These are phyloP conservation scores for Volvox africanus DNA, from an alignment of 139 green algal genomes.

Conservation along the genomic window DNA sequence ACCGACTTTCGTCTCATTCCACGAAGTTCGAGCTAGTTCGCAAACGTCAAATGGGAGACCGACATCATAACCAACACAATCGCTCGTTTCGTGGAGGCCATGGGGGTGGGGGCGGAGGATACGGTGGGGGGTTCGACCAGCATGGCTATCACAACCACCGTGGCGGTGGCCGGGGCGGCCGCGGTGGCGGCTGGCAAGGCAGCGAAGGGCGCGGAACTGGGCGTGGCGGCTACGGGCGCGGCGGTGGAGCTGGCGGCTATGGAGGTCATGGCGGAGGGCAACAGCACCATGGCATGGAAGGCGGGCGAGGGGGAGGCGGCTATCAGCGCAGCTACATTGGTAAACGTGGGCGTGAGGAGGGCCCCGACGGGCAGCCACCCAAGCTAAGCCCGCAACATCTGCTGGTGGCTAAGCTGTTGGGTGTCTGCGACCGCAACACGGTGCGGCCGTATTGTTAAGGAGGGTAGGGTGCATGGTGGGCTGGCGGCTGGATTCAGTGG, in stretches of 20 bases:
- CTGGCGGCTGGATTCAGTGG: too few species aligned
- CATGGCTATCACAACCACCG: not conserved
- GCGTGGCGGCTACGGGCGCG: not conserved
- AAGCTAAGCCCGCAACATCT: constrained; percentile 49
- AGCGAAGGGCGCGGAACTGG: not conserved
- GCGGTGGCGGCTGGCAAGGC: not conserved
- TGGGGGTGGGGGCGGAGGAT: not conserved
- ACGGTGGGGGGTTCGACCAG: not conserved
- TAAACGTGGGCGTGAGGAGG: constrained; percentile 58
- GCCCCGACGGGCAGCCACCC: constrained; percentile 20
- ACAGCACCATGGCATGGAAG: constrained; percentile 2
- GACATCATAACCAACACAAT: constrained; percentile 1
- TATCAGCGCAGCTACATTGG: constrained; percentile 59
- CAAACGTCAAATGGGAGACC: constrained; percentile 3
- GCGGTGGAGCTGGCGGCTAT: not conserved
- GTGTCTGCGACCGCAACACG: constrained; percentile 52
- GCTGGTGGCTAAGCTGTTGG: constrained; percentile 53
- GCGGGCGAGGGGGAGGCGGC: not conserved
- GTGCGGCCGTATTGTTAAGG: not conserved
- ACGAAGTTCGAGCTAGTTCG: too few species aligned
- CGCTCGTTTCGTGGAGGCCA: not conserved
- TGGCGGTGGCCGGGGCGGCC: not conserved
- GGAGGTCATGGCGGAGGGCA: constrained; percentile 7
- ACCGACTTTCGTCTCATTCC: not conserved
- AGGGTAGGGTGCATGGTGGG: too few species aligned